phyloP scores from a whole-genome alignment of 2,329 filamentous ascomycete species.

The Aspergillus novofumigatus region DNA sequence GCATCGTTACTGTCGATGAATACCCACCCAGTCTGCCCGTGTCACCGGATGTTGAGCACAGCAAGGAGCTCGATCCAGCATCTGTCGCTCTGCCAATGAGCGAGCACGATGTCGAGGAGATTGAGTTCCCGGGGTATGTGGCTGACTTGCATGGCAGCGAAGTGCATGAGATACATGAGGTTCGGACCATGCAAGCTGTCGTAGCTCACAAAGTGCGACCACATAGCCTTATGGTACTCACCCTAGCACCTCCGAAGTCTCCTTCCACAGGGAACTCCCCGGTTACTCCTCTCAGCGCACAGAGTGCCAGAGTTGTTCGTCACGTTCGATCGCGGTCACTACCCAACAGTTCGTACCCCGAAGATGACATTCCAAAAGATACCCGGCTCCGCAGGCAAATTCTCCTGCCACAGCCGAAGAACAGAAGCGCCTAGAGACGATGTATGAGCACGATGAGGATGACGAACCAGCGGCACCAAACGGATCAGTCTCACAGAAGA shows the following conservation, averaged over 20 bases:
- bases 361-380: constrained; percentile 5
- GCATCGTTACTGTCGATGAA: constrained; percentile 34
- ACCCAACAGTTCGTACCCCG: constrained; percentile 37
- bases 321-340: constrained; percentile 48
- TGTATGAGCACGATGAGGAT: constrained; percentile 32
- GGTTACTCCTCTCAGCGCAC: constrained; percentile 18
- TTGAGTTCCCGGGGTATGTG: constrained; percentile 70
- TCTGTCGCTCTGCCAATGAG: constrained; percentile 28
- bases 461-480: constrained; percentile 23
- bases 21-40: constrained; percentile 9
- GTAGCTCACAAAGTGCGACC: constrained; percentile 41
- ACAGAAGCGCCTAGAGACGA: constrained; percentile 32
- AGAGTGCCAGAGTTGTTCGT: constrained; percentile 21
- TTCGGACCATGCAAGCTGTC: constrained; percentile 33
- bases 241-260: constrained; percentile 28
- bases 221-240: constrained; percentile 41
- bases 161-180: constrained; percentile 7
- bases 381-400: constrained; percentile 14
- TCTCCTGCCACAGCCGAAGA: constrained; percentile 25
- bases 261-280: constrained; percentile 23
- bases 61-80: constrained; percentile 28
- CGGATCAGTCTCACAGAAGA: neutral
- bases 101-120: constrained; percentile 57
- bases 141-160: constrained; percentile 57
- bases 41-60: constrained; percentile 12